Evolutionary conservation across 2,329 filamentous ascomycete genomes (phyloP).

Genomic region (Monilinia laxa): DNA sequence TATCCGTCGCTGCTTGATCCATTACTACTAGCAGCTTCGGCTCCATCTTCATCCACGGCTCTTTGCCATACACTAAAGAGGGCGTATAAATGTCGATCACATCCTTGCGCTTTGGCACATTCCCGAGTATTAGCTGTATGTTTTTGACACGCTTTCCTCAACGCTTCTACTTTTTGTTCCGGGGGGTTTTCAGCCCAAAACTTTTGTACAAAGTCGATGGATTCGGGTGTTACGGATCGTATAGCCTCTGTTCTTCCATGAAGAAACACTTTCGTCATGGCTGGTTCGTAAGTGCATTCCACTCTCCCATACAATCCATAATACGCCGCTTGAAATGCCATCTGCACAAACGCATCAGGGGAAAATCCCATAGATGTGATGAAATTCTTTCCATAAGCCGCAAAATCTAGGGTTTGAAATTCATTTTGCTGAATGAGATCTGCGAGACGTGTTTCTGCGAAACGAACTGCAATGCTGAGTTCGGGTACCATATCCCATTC

Average conservation of each 20-base stretch:
- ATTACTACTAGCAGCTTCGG: slow-evolving; percentile 48
- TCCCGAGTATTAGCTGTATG: slow-evolving; percentile 79
- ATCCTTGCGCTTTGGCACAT: slow-evolving; percentile 86
- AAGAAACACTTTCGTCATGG: slow-evolving; percentile 94
- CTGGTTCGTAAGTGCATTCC: slow-evolving; percentile 95
- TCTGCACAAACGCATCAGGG: slow-evolving; percentile 95
- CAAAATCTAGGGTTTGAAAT: slow-evolving; percentile 88
- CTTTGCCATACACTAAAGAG: slow-evolving; percentile 95
- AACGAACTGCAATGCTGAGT: slow-evolving; percentile 84
- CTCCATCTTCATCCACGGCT: slow-evolving; percentile 70
- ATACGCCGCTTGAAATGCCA: slow-evolving; percentile 98
- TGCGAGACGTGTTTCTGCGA: slow-evolving; percentile 90
- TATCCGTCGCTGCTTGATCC: slow-evolving; percentile 58
- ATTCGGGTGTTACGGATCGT: slow-evolving; percentile 78
- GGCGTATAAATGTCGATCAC: slow-evolving; percentile 90
- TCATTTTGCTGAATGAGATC: slow-evolving; percentile 97
- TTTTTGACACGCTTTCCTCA: slow-evolving; percentile 78
- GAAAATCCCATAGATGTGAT: slow-evolving; percentile 97
- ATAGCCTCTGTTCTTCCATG: slow-evolving; percentile 96
- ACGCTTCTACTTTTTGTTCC: slow-evolving; percentile 78
- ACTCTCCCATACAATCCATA: slow-evolving; percentile 93
- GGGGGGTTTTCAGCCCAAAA: slow-evolving; percentile 93
- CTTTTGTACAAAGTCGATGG: slow-evolving; percentile 82
- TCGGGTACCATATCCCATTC: slow-evolving; percentile 98
- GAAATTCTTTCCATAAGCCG: slow-evolving; percentile 91